These are phyloP conservation scores for Eutypella sp. DNA, from an alignment of 2,329 filamentous ascomycete species.

Conservation along the genomic window DNA sequence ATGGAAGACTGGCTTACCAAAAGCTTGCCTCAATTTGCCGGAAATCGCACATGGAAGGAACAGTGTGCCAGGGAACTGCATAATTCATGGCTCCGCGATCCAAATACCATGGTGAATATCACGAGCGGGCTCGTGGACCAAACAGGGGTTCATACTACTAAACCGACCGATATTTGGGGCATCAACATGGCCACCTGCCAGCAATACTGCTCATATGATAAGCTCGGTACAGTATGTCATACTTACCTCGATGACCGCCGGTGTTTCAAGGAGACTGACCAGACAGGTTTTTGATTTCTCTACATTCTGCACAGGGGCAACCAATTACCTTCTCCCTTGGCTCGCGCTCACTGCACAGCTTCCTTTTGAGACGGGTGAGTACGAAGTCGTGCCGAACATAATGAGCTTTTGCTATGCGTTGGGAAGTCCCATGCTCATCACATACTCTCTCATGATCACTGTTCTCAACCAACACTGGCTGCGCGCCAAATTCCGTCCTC, in stretches of 20 bases:
- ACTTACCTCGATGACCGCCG: neutral
- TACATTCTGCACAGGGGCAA: constrained; percentile 10
- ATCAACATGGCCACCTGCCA: neutral
- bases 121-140: neutral
- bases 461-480: constrained; percentile 15
- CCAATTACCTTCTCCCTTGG: constrained; percentile 16
- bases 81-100: neutral
- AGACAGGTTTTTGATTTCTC: constrained; percentile 10
- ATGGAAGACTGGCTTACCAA: neutral
- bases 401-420: constrained; percentile 15
- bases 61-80: neutral
- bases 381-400: constrained; percentile 9
- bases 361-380: constrained; percentile 14
- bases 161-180: neutral
- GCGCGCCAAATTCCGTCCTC: constrained; percentile 5
- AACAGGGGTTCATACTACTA: neutral
- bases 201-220: neutral
- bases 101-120: neutral
- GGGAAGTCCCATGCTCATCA: constrained; percentile 15
- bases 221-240: neutral
- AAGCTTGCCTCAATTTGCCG: neutral
- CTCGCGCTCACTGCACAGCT: constrained; percentile 17
- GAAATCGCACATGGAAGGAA: neutral
- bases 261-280: neutral
- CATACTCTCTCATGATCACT: constrained; percentile 16